Conservation (phyloP, 768 basidiomycete species). For the Coprinopsis marcescibilis region DNA sequence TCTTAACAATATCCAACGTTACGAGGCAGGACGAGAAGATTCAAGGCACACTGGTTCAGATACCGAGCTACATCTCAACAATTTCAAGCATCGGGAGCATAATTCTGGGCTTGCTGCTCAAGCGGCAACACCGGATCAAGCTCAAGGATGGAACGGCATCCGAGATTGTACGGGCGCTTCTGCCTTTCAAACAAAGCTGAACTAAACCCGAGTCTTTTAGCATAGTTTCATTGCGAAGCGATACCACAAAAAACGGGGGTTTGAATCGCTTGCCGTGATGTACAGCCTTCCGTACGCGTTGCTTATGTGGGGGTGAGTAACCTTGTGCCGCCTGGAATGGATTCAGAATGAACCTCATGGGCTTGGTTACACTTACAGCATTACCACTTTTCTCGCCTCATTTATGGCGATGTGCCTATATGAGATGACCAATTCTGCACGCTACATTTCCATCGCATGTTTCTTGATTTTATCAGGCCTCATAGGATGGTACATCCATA, state of each 20-base stretch:
- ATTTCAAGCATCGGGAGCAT: constrained; percentile 38
- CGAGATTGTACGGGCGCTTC: background rate
- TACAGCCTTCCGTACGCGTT: constrained; percentile 52
- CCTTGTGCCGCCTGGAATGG: background rate
- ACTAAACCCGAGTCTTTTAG: background rate
- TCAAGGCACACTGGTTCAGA: constrained; percentile 27
- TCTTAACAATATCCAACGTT: constrained; percentile 43
- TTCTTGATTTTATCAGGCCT: constrained; percentile 15
- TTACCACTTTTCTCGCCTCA: constrained; percentile 27
- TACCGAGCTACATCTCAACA: constrained; percentile 42
- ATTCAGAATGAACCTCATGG: too few species aligned
- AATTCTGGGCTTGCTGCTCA: constrained; percentile 35
- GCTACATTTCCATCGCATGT: constrained; percentile 21
- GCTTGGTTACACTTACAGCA: constrained; percentile 24
- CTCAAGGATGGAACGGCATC: background rate
- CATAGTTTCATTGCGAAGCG: background rate
- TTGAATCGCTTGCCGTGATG: constrained; percentile 46
- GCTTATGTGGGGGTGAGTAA: constrained; percentile 54
- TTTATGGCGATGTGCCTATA: constrained; percentile 26
- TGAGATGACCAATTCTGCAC: constrained; percentile 19
- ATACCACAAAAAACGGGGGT: constrained; percentile 19
- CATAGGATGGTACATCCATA: constrained; percentile 24
- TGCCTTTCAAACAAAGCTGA: background rate
- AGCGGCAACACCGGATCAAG: constrained; percentile 10
- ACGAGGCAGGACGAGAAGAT: constrained; percentile 13